phyloP scores from a whole-genome alignment of 768 basidiomycete genomes.

The Pleurotus tuber-regium region DNA sequence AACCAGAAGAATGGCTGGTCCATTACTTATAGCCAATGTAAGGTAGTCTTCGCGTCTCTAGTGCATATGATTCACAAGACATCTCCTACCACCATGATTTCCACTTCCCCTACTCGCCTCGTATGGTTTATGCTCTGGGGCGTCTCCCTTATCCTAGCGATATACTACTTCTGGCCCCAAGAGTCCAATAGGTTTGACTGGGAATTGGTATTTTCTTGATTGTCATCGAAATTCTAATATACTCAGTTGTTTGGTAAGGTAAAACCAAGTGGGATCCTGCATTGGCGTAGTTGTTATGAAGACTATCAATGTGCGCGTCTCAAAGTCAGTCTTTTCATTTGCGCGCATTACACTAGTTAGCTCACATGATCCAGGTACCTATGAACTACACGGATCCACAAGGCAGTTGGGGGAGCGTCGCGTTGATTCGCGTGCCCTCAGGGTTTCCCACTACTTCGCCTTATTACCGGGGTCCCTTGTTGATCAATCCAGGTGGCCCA shows the following conservation, averaged over 20 bases:
- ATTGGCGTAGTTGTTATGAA: constrained; percentile 24
- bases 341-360: neutral
- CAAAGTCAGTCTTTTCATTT: constrained; percentile 13
- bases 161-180: neutral
- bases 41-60: too few relatives aligned
- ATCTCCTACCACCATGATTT: too few relatives aligned
- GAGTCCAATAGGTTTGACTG: neutral
- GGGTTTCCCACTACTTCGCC: constrained; percentile 14
- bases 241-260: neutral
- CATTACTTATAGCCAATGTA: too few relatives aligned
- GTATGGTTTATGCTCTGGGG: too few relatives aligned
- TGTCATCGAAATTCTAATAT: neutral
- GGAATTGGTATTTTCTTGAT: neutral
- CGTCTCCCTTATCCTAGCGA: too few relatives aligned
- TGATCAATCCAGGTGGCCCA: constrained; percentile 47
- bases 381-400: constrained; percentile 39
- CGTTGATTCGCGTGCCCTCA: constrained; percentile 38
- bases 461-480: constrained; percentile 40
- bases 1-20: too few relatives aligned
- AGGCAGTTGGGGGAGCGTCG: constrained; percentile 37
- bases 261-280: constrained; percentile 10
- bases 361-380: constrained; percentile 34
- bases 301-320: constrained; percentile 23
- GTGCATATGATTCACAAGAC: too few relatives aligned
- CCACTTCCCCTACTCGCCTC: too few relatives aligned